These are phyloP conservation scores for Leccinum longicurvipes DNA, from an alignment of 768 basidiomycete species.

Conservation along the genomic window DNA sequence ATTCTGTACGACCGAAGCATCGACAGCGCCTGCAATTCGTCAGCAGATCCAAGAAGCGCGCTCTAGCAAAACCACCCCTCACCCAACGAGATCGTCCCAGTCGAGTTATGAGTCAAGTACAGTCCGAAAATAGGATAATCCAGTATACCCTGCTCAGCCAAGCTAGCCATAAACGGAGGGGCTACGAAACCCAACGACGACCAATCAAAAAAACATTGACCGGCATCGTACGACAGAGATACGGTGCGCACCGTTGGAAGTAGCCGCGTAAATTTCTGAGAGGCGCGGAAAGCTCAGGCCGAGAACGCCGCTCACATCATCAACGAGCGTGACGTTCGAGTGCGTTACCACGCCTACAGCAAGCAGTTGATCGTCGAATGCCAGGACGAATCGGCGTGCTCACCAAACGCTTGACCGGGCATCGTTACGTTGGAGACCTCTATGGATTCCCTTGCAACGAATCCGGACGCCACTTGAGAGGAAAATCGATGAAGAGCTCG, in stretches of 20 bases:
- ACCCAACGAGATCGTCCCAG: conserved; percentile 68
- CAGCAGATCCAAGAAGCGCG: background rate
- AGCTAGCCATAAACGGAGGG: conserved; percentile 60
- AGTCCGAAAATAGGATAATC: conserved; percentile 79
- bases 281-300: conserved; percentile 76
- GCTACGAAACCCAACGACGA: conserved; percentile 36
- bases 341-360: conserved; percentile 54
- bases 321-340: conserved; percentile 59
- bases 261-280: conserved; percentile 50
- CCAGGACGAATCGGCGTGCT: conserved; percentile 20
- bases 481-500: background rate
- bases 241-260: conserved; percentile 44
- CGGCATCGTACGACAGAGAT: conserved; percentile 11
- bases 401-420: conserved; percentile 65
- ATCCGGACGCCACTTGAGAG: conserved; percentile 59
- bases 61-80: background rate
- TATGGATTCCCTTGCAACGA: conserved; percentile 65
- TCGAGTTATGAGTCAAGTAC: conserved; percentile 54
- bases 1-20: conserved; percentile 63
- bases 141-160: conserved; percentile 61
- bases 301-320: conserved; percentile 67
- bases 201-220: background rate
- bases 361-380: background rate
- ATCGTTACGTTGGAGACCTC: conserved; percentile 58
- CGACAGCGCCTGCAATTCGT: conserved; percentile 64